Base-by-base conservation (phyloP, 2,329 filamentous ascomycete species). In the Fusarium virguliforme region DNA sequence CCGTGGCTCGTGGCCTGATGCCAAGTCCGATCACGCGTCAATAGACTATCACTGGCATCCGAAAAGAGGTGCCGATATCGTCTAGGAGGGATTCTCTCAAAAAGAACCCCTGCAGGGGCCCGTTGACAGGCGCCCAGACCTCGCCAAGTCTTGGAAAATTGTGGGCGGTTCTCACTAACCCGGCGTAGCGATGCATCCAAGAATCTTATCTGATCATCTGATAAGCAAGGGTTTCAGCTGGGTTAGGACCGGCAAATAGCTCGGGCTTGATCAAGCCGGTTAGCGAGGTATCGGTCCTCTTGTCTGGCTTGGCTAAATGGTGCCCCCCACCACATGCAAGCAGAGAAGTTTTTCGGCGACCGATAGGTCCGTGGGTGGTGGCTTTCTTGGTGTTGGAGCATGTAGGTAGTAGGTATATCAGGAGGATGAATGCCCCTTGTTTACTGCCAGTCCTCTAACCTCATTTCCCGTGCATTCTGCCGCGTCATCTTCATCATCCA, bases 171-270 rank as follows among this genome's bases (percentile, higher is more conserved):
- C 18, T 18, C 18, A 6, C 67, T 67, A 70, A 67, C 12, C 9
- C 6, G 43, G 13, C 32, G n/a, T 67, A 48, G 4, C 30, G 56
- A 63, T 70, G 67, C 62, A 73, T 70, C 48, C 41, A 62, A 71
- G 18, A 65, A 48, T 30, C 66, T 75, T 75, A 75, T 75, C 73
- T 72, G 73, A 75, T 75, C 68, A 75, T 75, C 73, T 75, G 73
- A 75, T 74, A 74, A 74, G 32, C 59, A 26, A 46, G 57, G 57
- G 3, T 18, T 6, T 3, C 4, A 18, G 6, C 6, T 60, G 24
- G 12, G 37, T 34, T 35, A 26, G 46, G 43, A 30, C 43, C 43
- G 43, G 43, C 43, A 48, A 48, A 48, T 48, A 48, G 10, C 43
- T 48, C 43, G 43, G 43, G 26, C 43, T 48, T n/a, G 30, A 28